Percentiles rank a stretch among this genome's conserved stretches.
Conservation (phyloP, 2,329 filamentous ascomycete genomes). For the Plectosphaerella plurivora region DNA sequence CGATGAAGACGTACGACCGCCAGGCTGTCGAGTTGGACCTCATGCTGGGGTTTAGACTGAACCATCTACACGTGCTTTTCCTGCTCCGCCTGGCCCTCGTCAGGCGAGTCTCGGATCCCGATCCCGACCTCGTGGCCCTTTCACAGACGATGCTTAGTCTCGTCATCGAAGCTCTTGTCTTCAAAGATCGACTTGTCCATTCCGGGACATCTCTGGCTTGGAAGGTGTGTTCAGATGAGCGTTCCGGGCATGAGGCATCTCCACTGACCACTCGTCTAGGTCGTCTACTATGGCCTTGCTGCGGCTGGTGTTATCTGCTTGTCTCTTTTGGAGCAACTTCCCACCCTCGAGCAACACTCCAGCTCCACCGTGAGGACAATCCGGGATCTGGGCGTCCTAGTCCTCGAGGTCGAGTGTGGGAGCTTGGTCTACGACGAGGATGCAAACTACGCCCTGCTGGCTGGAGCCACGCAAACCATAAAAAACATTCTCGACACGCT, state of each 20-base stretch:
- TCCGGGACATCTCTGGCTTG: conserved; percentile 9
- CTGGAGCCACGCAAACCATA: conserved; percentile 13
- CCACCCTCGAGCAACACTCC: conserved; percentile 4
- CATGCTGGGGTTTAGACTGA: conserved; percentile 4
- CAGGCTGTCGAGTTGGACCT: conserved; percentile 3
- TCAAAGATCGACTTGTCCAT: conserved; percentile 8
- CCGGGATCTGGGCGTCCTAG: conserved; percentile 12
- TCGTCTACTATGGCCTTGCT: conserved; percentile 14
- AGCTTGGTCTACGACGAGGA: conserved; percentile 12
- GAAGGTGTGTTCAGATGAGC: not conserved
- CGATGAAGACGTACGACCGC: conserved; percentile 5
- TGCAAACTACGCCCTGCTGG: conserved; percentile 14
- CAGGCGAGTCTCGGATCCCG: not conserved
- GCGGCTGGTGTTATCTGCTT: conserved; percentile 13
- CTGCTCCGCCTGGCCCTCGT: conserved; percentile 6
- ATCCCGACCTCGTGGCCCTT: conserved; percentile 5
- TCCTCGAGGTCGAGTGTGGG: conserved; percentile 13
- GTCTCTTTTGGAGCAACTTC: conserved; percentile 8
- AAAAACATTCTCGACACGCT: conserved; percentile 5
- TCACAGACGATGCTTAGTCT: conserved; percentile 4
- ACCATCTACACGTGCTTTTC: conserved; percentile 6
- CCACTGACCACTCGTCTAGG: not conserved
- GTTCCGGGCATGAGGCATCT: not conserved
- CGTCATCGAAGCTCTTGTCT: conserved; percentile 6
- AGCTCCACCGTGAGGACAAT: conserved; percentile 6